Percentiles rank a stretch among this genome's conserved stretches.
Evolutionary conservation across 176 grass and related monocot species (phyloP).

Genomic region (Alloteropsis semialata): DNA sequence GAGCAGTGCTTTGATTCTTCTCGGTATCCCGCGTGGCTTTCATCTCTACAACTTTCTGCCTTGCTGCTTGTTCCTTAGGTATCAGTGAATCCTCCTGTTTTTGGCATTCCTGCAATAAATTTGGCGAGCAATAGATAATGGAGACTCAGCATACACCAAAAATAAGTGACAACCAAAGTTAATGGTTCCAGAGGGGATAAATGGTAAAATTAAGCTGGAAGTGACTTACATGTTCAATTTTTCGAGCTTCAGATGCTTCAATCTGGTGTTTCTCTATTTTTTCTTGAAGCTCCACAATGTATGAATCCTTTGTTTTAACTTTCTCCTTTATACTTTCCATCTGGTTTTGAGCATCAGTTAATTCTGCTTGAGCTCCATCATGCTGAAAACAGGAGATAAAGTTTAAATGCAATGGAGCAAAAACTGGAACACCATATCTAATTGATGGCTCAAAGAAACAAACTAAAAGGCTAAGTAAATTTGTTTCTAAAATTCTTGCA

Average conservation of each 20-base stretch:
- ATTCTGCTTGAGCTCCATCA: conserved; percentile 62
- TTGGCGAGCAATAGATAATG: conserved; percentile 15
- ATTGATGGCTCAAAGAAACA: neutral
- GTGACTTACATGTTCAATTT: conserved; percentile 65
- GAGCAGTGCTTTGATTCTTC: conserved; percentile 65
- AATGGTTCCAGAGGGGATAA: neutral
- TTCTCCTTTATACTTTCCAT: conserved; percentile 69
- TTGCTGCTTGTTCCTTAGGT: conserved; percentile 75
- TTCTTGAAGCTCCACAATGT: conserved; percentile 53
- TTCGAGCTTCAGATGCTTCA: conserved; percentile 66
- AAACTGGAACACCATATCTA: neutral
- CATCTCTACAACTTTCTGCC: conserved; percentile 84
- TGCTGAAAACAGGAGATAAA: conserved; percentile 50
- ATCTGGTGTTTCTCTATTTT: conserved; percentile 58
- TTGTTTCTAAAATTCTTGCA: neutral
- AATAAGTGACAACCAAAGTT: neutral
- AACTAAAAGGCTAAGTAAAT: neutral
- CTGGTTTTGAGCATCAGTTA: conserved; percentile 61
- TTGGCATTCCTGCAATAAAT: conserved; percentile 62
- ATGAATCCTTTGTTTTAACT: conserved; percentile 51
- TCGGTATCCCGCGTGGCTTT: conserved; percentile 68
- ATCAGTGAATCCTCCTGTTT: conserved; percentile 72
- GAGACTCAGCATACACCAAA: neutral
- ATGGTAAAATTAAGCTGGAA: conserved; percentile 10
- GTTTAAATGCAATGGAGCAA: conserved; percentile 15